Conservation (phyloP, 805 yeast genomes). For the Myxozyma geophila region DNA sequence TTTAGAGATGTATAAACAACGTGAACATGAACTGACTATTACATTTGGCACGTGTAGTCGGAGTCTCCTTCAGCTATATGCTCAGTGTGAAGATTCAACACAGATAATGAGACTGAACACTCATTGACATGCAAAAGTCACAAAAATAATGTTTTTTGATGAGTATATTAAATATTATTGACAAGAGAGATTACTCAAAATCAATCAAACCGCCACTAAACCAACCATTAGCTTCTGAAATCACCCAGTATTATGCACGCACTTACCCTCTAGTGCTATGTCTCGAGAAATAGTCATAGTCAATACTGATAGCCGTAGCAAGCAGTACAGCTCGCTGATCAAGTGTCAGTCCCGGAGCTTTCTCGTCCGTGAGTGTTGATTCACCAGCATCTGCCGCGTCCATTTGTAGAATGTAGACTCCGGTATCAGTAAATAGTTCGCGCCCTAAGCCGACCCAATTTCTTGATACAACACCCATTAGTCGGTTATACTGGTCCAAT, state of each 20-base stretch:
- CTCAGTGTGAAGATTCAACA: too few species aligned
- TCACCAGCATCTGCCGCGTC: constrained; percentile 61
- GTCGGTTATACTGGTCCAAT: constrained; percentile 57
- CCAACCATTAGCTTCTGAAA: neutral
- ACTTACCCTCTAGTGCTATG: constrained; percentile 30
- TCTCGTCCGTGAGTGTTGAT: constrained; percentile 46
- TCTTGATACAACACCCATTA: constrained; percentile 80
- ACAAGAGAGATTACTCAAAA: neutral
- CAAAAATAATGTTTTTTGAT: too few species aligned
- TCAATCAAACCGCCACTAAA: constrained; percentile 16
- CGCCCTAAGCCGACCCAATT: constrained; percentile 95
- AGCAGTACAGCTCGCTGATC: constrained; percentile 86
- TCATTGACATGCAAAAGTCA: neutral
- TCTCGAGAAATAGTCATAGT: constrained; percentile 95
- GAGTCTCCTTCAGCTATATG: too few species aligned
- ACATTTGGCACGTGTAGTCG: too few species aligned
- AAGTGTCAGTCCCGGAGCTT: constrained; percentile 54
- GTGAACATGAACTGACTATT: too few species aligned
- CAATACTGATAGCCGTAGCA: constrained; percentile 88
- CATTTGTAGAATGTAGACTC: constrained; percentile 85
- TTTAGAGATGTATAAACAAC: neutral
- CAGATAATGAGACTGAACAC: too few species aligned
- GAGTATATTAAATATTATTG: too few species aligned
- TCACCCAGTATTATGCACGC: neutral
- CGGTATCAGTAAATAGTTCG: constrained; percentile 92